Percentiles rank a stretch among this genome's conserved stretches.
phyloP scores from a whole-genome alignment of 2,329 filamentous ascomycete genomes.

The Aspergillus luchuensis region DNA sequence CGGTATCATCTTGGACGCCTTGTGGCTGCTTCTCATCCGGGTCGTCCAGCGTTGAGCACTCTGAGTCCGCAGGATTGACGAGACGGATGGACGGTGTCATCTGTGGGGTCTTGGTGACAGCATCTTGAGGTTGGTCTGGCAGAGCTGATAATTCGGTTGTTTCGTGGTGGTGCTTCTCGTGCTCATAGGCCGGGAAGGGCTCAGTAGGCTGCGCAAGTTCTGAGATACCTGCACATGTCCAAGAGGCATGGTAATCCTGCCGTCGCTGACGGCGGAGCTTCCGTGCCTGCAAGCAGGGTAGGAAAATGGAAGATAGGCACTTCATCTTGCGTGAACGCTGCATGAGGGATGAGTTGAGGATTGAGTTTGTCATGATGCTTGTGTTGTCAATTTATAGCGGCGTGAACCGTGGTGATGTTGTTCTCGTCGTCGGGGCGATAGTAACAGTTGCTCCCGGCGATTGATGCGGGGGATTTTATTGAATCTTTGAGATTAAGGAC shows the following conservation, averaged over 20 bases:
- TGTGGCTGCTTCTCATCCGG: neutral
- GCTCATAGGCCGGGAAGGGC: neutral
- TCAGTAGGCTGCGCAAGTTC: neutral
- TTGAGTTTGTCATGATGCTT: slow-evolving; percentile 3
- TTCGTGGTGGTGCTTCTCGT: neutral
- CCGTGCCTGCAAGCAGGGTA: slow-evolving; percentile 6
- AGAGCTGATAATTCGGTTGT: neutral
- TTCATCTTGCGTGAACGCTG: neutral
- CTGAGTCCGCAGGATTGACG: slow-evolving; percentile 17
- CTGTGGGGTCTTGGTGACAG: neutral
- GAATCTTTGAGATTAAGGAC: slow-evolving; percentile 3
- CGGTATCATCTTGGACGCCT: neutral
- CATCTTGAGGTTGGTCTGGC: neutral
- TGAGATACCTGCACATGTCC: slow-evolving; percentile 3
- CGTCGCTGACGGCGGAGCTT: slow-evolving; percentile 1
- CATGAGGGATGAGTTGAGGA: slow-evolving; percentile 3
- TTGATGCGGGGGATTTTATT: slow-evolving; percentile 4
- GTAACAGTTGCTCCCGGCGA: neutral
- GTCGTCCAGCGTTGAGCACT: slow-evolving; percentile 8
- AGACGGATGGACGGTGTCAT: slow-evolving; percentile 19
- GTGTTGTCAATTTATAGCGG: slow-evolving; percentile 1
- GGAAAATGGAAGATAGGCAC: neutral
- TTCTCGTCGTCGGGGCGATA: slow-evolving; percentile 6
- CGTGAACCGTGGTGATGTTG: neutral
- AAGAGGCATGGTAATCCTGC: slow-evolving; percentile 5